phyloP scores from a whole-genome alignment of 192 early-diverging fungal species.

The Geosiphon pyriformis region DNA sequence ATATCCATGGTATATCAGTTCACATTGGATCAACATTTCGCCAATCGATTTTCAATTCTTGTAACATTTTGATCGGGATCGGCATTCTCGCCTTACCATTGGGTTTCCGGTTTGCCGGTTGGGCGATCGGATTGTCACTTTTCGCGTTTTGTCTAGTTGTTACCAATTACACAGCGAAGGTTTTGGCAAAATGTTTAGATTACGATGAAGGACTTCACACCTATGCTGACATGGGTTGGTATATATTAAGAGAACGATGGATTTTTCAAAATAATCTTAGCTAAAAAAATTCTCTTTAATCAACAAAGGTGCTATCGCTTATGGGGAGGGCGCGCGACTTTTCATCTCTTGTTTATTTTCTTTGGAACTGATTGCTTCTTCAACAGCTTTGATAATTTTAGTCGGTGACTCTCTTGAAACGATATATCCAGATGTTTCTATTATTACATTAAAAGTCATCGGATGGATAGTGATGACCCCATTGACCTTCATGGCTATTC shows the following conservation, averaged over 20 bases:
- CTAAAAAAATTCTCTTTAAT: background rate
- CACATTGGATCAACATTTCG: slow-evolving; percentile 31
- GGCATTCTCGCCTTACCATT: slow-evolving; percentile 60
- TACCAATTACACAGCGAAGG: slow-evolving; percentile 56
- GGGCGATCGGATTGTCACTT: slow-evolving; percentile 49
- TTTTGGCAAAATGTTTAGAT: slow-evolving; percentile 48
- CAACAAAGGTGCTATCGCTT: slow-evolving; percentile 35
- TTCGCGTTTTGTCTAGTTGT: slow-evolving; percentile 39
- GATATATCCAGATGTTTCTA: slow-evolving; percentile 28
- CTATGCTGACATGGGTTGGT: slow-evolving; percentile 41
- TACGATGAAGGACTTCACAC: slow-evolving; percentile 30
- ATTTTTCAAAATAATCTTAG: background rate
- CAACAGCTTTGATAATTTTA: slow-evolving; percentile 38
- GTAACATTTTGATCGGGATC: slow-evolving; percentile 58
- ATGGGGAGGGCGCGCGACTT: slow-evolving; percentile 27
- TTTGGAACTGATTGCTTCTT: slow-evolving; percentile 35
- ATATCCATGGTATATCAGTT: background rate
- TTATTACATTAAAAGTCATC: slow-evolving; percentile 43
- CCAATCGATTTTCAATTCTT: slow-evolving; percentile 49
- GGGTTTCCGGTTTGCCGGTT: slow-evolving; percentile 53
- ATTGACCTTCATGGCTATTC: slow-evolving; percentile 46
- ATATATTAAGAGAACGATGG: background rate
- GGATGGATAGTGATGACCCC: slow-evolving; percentile 45
- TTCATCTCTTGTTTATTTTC: slow-evolving; percentile 34
- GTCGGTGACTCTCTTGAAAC: slow-evolving; percentile 35